Percentiles rank a stretch among this genome's conserved stretches.
These are phyloP conservation scores for Ophiocordyceps camponoti-floridani DNA, from an alignment of 2,329 filamentous ascomycete genomes.

Conservation along the genomic window DNA sequence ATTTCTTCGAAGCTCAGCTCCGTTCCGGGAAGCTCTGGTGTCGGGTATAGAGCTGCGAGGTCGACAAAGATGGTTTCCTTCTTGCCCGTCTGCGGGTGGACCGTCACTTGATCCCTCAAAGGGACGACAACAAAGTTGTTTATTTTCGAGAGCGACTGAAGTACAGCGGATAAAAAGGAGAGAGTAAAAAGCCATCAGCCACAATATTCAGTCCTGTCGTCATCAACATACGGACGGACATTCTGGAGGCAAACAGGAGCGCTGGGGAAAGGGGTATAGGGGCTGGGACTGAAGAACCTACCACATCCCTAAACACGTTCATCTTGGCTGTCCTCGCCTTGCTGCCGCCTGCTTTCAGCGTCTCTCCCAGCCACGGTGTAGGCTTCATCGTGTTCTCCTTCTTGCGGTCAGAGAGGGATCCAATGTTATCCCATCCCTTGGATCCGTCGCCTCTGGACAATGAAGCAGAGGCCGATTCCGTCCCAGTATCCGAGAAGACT, in stretches of 20 bases:
- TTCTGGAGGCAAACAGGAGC: slow-evolving; percentile 4
- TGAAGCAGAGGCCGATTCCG: slow-evolving; percentile 34
- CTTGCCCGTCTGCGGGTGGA: slow-evolving; percentile 69
- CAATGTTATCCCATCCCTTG: slow-evolving; percentile 85
- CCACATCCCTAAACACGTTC: slow-evolving; percentile 87
- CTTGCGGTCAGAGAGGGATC: slow-evolving; percentile 68
- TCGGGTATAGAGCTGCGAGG: slow-evolving; percentile 70
- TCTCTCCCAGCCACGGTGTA: slow-evolving; percentile 85
- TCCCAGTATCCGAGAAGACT: slow-evolving; percentile 71
- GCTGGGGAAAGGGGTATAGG: slow-evolving; percentile 12
- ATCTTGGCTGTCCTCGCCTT: slow-evolving; percentile 61
- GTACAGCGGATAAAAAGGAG: slow-evolving; percentile 16
- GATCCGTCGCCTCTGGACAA: slow-evolving; percentile 32
- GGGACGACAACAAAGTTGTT: slow-evolving; percentile 52
- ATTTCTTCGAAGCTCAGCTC: slow-evolving; percentile 90
- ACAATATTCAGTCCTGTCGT: slow-evolving; percentile 85
- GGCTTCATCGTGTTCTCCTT: slow-evolving; percentile 85
- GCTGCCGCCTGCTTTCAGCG: slow-evolving; percentile 71
- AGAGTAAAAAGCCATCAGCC: slow-evolving; percentile 19
- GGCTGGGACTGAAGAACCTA: slow-evolving; percentile 24
- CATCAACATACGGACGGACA: slow-evolving; percentile 55
- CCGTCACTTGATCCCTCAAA: slow-evolving; percentile 56
- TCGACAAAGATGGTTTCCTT: slow-evolving; percentile 78
- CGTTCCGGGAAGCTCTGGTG: slow-evolving; percentile 47
- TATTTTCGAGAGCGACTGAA: slow-evolving; percentile 42